Evolutionary conservation across 495 filamentous ascomycete species (phyloP), one percentile per base, ranked within the genome.

Genomic region (Penicillium bovifimosum): DNA sequence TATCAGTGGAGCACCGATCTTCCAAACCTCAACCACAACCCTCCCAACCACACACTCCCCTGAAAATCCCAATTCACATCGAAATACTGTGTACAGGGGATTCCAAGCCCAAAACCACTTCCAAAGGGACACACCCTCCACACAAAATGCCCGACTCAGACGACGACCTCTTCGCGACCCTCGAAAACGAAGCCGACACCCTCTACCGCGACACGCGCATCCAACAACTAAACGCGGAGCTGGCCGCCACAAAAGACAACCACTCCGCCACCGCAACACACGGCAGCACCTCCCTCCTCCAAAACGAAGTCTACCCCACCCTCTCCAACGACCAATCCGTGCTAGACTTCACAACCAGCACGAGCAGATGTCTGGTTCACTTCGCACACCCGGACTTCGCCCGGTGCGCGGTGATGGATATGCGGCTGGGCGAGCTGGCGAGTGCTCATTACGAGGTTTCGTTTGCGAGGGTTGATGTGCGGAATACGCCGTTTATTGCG

Each of bases 321-420:
- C 73, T 87, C 39, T 73, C 71, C 47, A 76, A 77, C 47, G 87
- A 91, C 69, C 85, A 86, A 60, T 58, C 70, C 10, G 63, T 89
- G 9, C 80, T 91, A 61, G 81, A 87, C 52, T 78, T 86, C 46
- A 89, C 85, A 5, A 90, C 87, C 9, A 70, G 71, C 29, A 79
- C 76, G 0, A 78, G 84, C 51, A 70, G 78, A 31, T 83, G 81
- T 54, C 76, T 90, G 0, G 80, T 90, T 24, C 87, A 91, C 66
- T 91, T 91, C 70, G 82, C 78, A 54, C 86, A 89, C 62, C 71
- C 81, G 6, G 87, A 90, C 62, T 91, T 91, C 67, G 72, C 75
- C 6, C 80, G 87, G 8, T 91, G 87, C 63, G 62, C 73, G 10
- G 79, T 86, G 41, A 87, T 89, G 85, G 84, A 87, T 60, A 63